These are phyloP conservation scores for Taphrina deformans DNA, from an alignment of 1,139 yeast species.

Conservation along the genomic window DNA sequence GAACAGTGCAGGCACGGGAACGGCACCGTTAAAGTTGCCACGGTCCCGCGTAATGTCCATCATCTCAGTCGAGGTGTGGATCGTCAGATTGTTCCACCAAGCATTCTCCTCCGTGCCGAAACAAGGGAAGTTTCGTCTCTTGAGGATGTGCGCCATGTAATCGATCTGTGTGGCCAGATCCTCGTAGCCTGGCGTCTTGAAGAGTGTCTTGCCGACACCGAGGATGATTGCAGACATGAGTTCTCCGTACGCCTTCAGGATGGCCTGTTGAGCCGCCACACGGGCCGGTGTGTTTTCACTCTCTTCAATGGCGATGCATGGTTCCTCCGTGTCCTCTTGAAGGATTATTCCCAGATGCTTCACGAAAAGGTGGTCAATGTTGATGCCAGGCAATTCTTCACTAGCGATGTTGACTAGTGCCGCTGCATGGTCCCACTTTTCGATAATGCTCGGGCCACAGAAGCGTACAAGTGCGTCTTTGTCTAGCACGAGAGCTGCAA, in stretches of 20 bases:
- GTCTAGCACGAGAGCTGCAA: constrained; percentile 1
- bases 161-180: constrained; percentile 20
- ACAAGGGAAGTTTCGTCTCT: constrained; percentile 10
- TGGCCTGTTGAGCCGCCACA: constrained; percentile 8
- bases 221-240: constrained; percentile 6
- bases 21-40: constrained; percentile 13
- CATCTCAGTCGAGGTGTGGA: constrained; percentile 3
- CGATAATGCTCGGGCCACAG: constrained; percentile 2
- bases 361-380: constrained; percentile 5
- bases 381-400: constrained; percentile 5
- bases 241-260: constrained; percentile 7
- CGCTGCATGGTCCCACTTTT: constrained; percentile 11
- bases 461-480: not conserved
- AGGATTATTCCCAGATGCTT: constrained; percentile 21
- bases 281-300: constrained; percentile 1
- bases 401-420: not conserved
- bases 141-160: constrained; percentile 22
- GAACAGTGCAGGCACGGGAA: constrained; percentile 11
- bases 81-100: constrained; percentile 18
- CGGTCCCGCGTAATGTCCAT: constrained; percentile 14
- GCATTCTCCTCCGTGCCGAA: constrained; percentile 13
- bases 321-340: constrained; percentile 8
- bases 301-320: constrained; percentile 20
- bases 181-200: constrained; percentile 4
- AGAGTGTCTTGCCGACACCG: constrained; percentile 9